Evolutionary conservation across 768 basidiomycete genomes (phyloP), one percentile per base, ranked within the genome.

Genomic region (Chiua virens): DNA sequence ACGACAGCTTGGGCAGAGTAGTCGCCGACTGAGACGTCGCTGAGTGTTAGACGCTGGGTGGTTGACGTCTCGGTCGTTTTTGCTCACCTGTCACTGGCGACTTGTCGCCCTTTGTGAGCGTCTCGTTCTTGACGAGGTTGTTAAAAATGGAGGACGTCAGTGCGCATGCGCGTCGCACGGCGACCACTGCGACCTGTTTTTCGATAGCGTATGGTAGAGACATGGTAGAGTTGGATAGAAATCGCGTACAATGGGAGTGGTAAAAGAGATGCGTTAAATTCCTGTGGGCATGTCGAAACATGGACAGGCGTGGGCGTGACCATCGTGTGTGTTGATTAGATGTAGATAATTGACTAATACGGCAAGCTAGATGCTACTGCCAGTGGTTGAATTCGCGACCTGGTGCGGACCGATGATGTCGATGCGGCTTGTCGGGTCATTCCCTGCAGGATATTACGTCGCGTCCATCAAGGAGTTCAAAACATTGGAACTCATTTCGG

Each of bases 1-100:
- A 99, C 85, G 37, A 98, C 82, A 0, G 95, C 92, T 65, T 99
- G 97, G 0, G 95, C 91, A 4, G 95, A 81, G 68, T 87, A 94
- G 71, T 98, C 97, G 34, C 89, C 97, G 20, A 97, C 94, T 95
- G 59, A 22, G 11, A 47, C 14, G 34, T 3, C 30, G 13, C 10
- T 27, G 25, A 32, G 38, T 22, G 35, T 51, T 45, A 50, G 48
- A 10, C 28, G 46, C 15, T 36, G 40, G 30, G 11, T 27, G 28
- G 22, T 48, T 1, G 20, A 42, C 15, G 35, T 35, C 23, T 18
- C 42, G 28, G 37, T 35, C 8, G 14, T 20, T 32, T 10, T 5
- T 37, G 57, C 75, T 44, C 53, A 88, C 91, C 86, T 13, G 92
- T 95, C 1, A 96, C 92, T 9, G 92, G 92, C 2, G 87, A 88